Conservation (phyloP, 306 rosid genomes). For the Albizia julibrissin region DNA sequence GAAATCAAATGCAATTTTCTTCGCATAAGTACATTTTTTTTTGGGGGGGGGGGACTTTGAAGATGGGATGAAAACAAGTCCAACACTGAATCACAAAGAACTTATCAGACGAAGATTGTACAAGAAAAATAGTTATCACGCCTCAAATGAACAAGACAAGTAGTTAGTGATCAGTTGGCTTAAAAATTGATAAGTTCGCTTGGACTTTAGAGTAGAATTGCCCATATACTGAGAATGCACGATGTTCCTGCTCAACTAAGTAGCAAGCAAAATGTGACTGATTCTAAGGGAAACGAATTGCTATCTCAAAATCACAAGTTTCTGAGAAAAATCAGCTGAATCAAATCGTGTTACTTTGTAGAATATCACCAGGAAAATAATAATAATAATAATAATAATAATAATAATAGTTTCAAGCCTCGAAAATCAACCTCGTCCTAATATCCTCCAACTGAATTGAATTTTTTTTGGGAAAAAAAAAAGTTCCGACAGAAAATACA, state of each 20-base stretch:
- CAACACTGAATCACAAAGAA: constrained; percentile 4
- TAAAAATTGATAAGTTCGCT: background rate
- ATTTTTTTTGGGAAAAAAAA: background rate
- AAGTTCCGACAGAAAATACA: background rate
- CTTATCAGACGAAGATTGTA: background rate
- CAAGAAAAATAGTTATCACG: constrained; percentile 7
- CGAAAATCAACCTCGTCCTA: background rate
- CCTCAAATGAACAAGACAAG: background rate
- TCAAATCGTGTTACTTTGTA: background rate
- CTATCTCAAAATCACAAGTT: constrained; percentile 4
- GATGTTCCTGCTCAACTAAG: background rate
- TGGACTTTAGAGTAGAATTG: background rate
- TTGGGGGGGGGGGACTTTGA: background rate
- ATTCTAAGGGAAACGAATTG: background rate
- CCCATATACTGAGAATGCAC: constrained; percentile 6
- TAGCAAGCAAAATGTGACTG: background rate
- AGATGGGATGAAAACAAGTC: background rate
- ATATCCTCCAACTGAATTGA: background rate
- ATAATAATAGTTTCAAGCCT: background rate
- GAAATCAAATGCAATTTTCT: constrained; percentile 23
- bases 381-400: too few relatives aligned
- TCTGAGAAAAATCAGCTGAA: background rate
- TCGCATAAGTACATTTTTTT: background rate
- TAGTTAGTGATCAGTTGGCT: background rate
- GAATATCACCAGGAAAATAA: too few relatives aligned